Conservation (phyloP, 768 basidiomycete genomes). For the Pholiota microspora region DNA sequence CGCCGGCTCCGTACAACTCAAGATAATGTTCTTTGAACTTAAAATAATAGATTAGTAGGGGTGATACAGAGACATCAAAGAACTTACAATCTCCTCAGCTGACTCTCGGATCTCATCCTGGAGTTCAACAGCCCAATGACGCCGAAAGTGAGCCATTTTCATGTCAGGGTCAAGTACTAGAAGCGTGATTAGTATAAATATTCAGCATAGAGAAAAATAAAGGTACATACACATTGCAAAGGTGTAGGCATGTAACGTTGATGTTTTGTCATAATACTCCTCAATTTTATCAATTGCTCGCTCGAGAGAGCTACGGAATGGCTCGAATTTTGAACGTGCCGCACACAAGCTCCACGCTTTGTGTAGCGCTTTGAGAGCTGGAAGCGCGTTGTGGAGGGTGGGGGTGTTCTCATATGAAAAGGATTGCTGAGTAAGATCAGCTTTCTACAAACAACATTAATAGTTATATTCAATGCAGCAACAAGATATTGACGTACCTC, state of each 20-base stretch:
- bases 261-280: constrained; percentile 29
- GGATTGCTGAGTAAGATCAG: constrained; percentile 30
- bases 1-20: neutral
- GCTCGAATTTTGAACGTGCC: neutral
- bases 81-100: no score
- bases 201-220: constrained; percentile 10
- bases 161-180: neutral
- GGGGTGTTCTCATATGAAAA: no score
- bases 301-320: no score
- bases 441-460: constrained; percentile 18
- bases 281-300: constrained; percentile 25
- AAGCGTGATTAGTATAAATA: neutral
- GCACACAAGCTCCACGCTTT: constrained; percentile 21
- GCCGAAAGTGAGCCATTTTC: neutral
- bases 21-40: neutral
- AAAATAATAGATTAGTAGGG: neutral
- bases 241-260: constrained; percentile 26
- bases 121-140: neutral
- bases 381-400: no score
- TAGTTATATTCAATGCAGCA: neutral
- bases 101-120: neutral
- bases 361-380: no score
- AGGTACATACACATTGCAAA: constrained; percentile 20
- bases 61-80: neutral
- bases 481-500: constrained; percentile 17